Evolutionary conservation across 202 grass and related monocot species (phyloP), one percentile per base, ranked within the genome.

Genomic region (Digitaria exilis): DNA sequence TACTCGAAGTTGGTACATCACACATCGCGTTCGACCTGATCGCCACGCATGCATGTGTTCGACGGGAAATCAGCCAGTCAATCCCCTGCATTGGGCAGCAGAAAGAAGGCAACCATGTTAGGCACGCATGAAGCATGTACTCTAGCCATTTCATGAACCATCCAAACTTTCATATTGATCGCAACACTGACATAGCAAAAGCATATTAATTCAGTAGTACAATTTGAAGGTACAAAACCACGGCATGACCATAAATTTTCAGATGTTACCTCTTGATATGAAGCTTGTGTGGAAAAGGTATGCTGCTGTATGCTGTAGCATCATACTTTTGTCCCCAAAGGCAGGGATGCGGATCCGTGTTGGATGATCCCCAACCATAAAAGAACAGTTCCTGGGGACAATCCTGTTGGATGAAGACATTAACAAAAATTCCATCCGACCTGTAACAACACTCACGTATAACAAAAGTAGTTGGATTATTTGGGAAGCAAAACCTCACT

Each of bases 391-490:
- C 57, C 59, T 16, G 18, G 10, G 51, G 31, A 49, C 5, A 65
- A 72, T 34, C 52, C 35, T 70, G n/a, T n/a, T n/a, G n/a, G n/a
- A n/a, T n/a, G n/a, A n/a, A n/a, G n/a, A n/a, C n/a, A 19, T 52
- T 78, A 78, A 78, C 60, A n/a, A 82, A 67, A 73, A 62, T 69
- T n/a, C 19, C 61, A 6, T n/a, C 52, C 11, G 26, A 62, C 70
- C 69, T 88, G 81, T 63, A 84, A 75, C 24, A 32, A 75, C 31
- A 34, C 69, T 88, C 80, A 19, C 21, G 52, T 76, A 77, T 62
- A 69, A 84, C 75, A 80, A 88, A 88, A 84, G 49, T 74, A 74
- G 29, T 54, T 30, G 29, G 77, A 84, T 75, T 88, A 67, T 80
- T 26, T 43, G 43, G 69, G 68, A 88, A 84, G 83, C 78, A 78